A percentile compares a stretch with the other conserved stretches of the same genome.
Conservation (phyloP, 1,139 yeast species). For the Nadsonia starkeyi-henricii region DNA sequence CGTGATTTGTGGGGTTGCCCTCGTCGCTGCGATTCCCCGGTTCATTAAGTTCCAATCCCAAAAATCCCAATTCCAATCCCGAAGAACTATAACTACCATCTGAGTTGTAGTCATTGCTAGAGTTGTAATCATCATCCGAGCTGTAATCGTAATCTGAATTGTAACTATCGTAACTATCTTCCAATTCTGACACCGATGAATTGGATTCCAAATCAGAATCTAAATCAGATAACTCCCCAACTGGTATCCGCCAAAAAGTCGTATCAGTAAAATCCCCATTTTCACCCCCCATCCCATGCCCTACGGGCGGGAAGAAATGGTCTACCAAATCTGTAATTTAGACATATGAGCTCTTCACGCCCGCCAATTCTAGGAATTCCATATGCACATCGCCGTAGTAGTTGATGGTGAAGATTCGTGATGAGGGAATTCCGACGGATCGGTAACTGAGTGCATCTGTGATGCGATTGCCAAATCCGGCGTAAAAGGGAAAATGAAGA, state of each 20-base stretch:
- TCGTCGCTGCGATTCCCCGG: too few relatives aligned
- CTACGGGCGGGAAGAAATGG: constrained; percentile 90
- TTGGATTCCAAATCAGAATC: constrained; percentile 24
- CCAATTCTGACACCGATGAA: constrained; percentile 7
- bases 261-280: constrained; percentile 64
- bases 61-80: too few relatives aligned
- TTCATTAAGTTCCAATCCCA: too few relatives aligned
- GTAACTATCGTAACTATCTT: constrained; percentile 12
- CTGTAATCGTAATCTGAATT: constrained; percentile 19
- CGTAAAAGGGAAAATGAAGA: constrained; percentile 66
- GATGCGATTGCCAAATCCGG: constrained; percentile 94
- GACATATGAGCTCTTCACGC: constrained; percentile 76
- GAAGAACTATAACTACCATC: neutral
- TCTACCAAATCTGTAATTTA: constrained; percentile 90
- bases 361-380: constrained; percentile 91
- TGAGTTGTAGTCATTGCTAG: neutral
- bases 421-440: constrained; percentile 87
- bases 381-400: constrained; percentile 96
- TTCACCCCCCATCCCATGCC: constrained; percentile 13
- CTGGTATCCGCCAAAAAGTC: constrained; percentile 82
- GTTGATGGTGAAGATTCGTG: constrained; percentile 88
- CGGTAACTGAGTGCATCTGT: constrained; percentile 95
- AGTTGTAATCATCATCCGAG: neutral
- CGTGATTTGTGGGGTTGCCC: too few relatives aligned
- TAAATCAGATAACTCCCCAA: constrained; percentile 47